A percentile compares a stretch with the other conserved stretches of the same genome.
These are phyloP conservation scores for Calocybe cyanea DNA, from an alignment of 768 basidiomycete genomes.

Conservation along the genomic window DNA sequence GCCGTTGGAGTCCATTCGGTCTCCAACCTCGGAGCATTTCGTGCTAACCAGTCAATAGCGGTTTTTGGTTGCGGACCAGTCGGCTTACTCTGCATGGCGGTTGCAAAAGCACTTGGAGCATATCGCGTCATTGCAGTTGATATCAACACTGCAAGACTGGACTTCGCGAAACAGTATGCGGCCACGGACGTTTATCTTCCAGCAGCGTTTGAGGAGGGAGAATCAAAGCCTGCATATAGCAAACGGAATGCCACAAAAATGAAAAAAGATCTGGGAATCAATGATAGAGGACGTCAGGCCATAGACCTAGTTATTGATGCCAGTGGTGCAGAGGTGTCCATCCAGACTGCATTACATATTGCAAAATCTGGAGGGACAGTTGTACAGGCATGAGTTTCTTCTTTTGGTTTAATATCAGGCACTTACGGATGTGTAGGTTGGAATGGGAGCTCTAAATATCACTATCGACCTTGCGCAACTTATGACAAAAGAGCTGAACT, in stretches of 20 bases:
- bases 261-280: conserved; percentile 59
- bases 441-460: conserved; percentile 80
- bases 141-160: conserved; percentile 68
- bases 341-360: conserved; percentile 79
- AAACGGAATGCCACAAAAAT: conserved; percentile 66
- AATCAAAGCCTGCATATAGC: conserved; percentile 69
- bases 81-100: conserved; percentile 91
- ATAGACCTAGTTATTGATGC: conserved; percentile 91
- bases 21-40: conserved; percentile 67
- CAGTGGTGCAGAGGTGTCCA: conserved; percentile 88
- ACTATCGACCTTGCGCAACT: conserved; percentile 68
- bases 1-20: conserved; percentile 92
- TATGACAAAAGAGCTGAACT: conserved; percentile 71
- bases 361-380: conserved; percentile 74
- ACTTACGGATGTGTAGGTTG: conserved; percentile 48
- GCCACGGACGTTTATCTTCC: conserved; percentile 77
- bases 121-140: conserved; percentile 82
- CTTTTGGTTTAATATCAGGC: not conserved
- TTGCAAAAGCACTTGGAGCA: conserved; percentile 92
- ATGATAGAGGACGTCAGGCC: conserved; percentile 63
- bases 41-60: conserved; percentile 69
- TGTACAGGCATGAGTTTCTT: conserved; percentile 48
- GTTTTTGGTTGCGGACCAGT: conserved; percentile 88
- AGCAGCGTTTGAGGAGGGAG: conserved; percentile 53
- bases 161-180: conserved; percentile 83